Evolutionary conservation across 768 basidiomycete genomes (phyloP).

Genomic region (Lactifluus pinguis): DNA sequence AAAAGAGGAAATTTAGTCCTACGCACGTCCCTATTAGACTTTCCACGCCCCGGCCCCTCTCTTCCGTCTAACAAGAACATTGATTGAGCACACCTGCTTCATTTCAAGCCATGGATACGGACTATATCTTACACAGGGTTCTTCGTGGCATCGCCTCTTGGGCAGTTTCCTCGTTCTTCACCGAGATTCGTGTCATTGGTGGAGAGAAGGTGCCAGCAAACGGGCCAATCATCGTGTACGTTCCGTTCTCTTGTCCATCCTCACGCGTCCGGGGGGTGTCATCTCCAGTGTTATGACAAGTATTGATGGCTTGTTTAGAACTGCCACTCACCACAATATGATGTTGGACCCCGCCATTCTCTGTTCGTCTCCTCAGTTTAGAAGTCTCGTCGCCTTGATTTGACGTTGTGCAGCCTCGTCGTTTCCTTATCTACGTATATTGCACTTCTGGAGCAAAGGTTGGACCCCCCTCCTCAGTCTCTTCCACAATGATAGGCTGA

Average conservation of each 20-base stretch:
- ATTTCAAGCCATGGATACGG: slow-evolving; percentile 24
- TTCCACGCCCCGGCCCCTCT: too few relatives aligned
- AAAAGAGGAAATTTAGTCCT: background rate
- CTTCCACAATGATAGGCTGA: slow-evolving; percentile 13
- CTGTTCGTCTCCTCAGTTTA: slow-evolving; percentile 41
- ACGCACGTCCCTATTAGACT: too few relatives aligned
- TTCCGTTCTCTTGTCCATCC: background rate
- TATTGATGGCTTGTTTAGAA: slow-evolving; percentile 33
- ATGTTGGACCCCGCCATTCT: slow-evolving; percentile 81
- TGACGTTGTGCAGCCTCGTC: slow-evolving; percentile 48
- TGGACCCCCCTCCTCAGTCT: slow-evolving; percentile 15
- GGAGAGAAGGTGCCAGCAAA: slow-evolving; percentile 79
- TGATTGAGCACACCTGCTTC: background rate
- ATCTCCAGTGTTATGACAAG: background rate
- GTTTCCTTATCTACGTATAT: slow-evolving; percentile 71
- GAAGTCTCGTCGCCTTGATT: slow-evolving; percentile 14
- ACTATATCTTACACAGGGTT: slow-evolving; percentile 51
- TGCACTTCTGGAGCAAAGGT: slow-evolving; percentile 97
- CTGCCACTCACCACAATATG: slow-evolving; percentile 92
- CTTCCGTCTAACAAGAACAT: too few relatives aligned
- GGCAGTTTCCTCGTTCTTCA: slow-evolving; percentile 82
- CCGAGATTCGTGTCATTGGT: slow-evolving; percentile 77
- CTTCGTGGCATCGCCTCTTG: slow-evolving; percentile 63
- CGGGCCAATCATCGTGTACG: slow-evolving; percentile 90
- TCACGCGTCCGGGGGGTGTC: background rate